A percentile compares a stretch with the other conserved stretches of the same genome.
phyloP scores from a whole-genome alignment of 202 grass and related monocot species.

The Zizania palustris region DNA sequence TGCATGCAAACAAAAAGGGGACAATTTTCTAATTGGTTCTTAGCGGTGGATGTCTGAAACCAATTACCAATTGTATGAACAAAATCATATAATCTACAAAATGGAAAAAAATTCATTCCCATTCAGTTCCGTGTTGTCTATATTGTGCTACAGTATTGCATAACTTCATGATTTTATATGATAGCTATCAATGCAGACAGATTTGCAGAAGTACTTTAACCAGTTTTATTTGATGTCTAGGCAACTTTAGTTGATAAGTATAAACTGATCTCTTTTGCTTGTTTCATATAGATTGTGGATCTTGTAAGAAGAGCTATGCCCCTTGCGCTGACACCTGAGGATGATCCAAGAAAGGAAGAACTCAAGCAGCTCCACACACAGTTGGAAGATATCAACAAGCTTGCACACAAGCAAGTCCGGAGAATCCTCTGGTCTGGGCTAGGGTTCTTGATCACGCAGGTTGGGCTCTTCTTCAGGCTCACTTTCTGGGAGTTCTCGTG shows the following conservation, averaged over 20 bases:
- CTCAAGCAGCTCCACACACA: constrained; percentile 67
- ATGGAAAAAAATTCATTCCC: not conserved
- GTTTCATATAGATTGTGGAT: constrained; percentile 71
- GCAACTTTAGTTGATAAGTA: not conserved
- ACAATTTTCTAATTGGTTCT: constrained; percentile 12
- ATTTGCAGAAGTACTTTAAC: not conserved
- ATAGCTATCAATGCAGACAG: not conserved
- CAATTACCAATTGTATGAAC: constrained; percentile 16
- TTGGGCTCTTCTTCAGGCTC: constrained; percentile 88
- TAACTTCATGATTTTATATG: not conserved
- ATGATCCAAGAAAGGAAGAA: constrained; percentile 90
- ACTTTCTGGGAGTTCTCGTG: constrained; percentile 99
- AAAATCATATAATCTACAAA: constrained; percentile 16
- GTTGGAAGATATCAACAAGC: constrained; percentile 80
- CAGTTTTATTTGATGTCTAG: not conserved
- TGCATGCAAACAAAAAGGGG: not conserved
- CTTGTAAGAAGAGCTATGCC: constrained; percentile 82
- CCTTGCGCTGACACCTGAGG: constrained; percentile 63
- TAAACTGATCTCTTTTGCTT: constrained; percentile 24
- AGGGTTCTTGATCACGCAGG: constrained; percentile 71
- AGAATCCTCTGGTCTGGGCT: constrained; percentile 85
- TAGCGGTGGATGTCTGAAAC: constrained; percentile 22
- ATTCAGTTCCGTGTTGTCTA: not conserved
- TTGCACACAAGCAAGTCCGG: constrained; percentile 89
- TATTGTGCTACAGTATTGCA: not conserved